phyloP scores from a whole-genome alignment of 1,284 basidiomycete species.

The Melampsora occidentalis region DNA sequence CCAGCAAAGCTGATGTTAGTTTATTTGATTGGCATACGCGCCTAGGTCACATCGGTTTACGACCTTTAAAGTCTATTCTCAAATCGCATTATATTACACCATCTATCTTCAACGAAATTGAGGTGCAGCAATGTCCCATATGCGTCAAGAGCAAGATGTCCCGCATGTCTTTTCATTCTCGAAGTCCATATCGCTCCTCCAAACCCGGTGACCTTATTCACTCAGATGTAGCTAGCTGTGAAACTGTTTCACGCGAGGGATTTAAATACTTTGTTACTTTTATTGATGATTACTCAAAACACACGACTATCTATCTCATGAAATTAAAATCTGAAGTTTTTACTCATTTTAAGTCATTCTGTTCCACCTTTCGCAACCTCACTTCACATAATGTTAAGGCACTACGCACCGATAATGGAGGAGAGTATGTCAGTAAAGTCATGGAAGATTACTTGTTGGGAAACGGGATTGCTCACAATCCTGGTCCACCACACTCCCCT shows the following conservation, averaged over 20 bases:
- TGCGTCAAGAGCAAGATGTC: constrained; percentile 14
- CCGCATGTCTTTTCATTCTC: neutral
- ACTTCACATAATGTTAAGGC: constrained; percentile 51
- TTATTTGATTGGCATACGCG: no score
- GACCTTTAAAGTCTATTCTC: no score
- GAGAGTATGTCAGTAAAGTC: constrained; percentile 49
- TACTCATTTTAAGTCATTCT: constrained; percentile 51
- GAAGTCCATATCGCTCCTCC: neutral
- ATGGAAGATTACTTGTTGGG: constrained; percentile 50
- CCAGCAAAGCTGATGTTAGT: no score
- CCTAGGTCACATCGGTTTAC: no score
- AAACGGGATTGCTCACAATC: constrained; percentile 52
- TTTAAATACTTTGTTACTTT: neutral
- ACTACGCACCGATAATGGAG: constrained; percentile 53
- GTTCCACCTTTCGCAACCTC: constrained; percentile 49
- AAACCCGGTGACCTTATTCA: neutral
- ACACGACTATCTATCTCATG: neutral
- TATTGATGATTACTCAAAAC: constrained; percentile 13
- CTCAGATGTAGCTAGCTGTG: neutral
- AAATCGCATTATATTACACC: no score
- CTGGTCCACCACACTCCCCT: constrained; percentile 55
- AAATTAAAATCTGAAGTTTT: constrained; percentile 18
- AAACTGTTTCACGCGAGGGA: neutral
- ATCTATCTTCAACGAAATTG: no score
- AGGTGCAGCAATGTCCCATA: neutral